Base-by-base conservation (phyloP, 768 basidiomycete genomes). In the Psilocybe cubensis region DNA sequence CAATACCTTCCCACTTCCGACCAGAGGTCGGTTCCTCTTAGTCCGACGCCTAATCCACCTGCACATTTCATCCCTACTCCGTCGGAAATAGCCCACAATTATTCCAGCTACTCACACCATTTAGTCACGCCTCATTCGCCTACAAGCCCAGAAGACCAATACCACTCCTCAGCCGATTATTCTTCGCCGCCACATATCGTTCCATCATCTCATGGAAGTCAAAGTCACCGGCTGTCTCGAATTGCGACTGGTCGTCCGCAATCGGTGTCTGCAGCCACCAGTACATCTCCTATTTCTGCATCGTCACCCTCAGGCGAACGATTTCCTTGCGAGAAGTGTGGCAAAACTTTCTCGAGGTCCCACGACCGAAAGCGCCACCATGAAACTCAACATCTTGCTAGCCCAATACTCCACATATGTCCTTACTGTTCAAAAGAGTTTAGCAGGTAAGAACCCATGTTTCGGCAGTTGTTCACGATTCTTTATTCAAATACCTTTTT, bases 281-380 rank as follows among this genome's bases (percentile, higher is more conserved):
- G 62, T 56, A 63, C 70, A 31, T 75, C 78, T 23, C 73, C 76
- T 33, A 69, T 70, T 33, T 70, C 74, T 18, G 64, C 71, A 33
- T 67, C 75, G 42, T 77, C 76, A 56, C 72, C 80, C 52, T 72
- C 78, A 45, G 81, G 80, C 47, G 89, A 91, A 66, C 83, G 88
- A 35, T 89, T 81, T 74, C 77, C 80, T 54, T 92, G 91, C 74
- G 83, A 88, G 56, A 81, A 83, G 62, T 92, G 91, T 70, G 85
- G 86, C 51, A 88, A 88, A 72, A 87, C 89, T 23, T 92, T 92
- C 70, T 90, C 89, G 29, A 83, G 91, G 60, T 80, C 87, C 56
- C 89, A 92, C 71, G 91, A 93, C 72, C 83, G 88, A 62, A 90
- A 92, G 73, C 83, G 91, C 60, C 91, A 93, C 72, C 83, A 84